A percentile compares a stretch with the other conserved stretches of the same genome.
These are phyloP conservation scores for Peronospora destructor DNA, from an alignment of 352 stramenopile genomes.

Conservation along the genomic window DNA sequence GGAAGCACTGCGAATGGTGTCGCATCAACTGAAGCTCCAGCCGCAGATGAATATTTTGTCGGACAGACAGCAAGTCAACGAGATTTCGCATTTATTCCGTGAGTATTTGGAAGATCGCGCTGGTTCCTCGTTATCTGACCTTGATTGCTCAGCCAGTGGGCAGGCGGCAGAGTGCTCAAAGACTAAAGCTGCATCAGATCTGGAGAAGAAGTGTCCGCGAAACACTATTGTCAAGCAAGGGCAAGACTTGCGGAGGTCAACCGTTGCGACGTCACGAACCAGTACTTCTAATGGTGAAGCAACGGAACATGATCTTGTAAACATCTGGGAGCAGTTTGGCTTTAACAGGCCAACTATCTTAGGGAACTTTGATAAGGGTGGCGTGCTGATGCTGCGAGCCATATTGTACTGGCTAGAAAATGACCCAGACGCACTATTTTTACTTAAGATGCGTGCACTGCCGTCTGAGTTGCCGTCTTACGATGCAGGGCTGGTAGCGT, in stretches of 20 bases:
- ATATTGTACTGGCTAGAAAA: constrained; percentile 64
- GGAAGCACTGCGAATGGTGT: constrained; percentile 47
- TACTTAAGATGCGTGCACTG: constrained; percentile 48
- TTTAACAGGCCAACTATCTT: constrained; percentile 60
- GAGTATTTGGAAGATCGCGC: constrained; percentile 28
- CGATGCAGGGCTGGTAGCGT: constrained; percentile 59
- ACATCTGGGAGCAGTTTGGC: constrained; percentile 69
- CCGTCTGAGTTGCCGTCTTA: constrained; percentile 53
- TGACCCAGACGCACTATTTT: constrained; percentile 35
- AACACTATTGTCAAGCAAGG: constrained; percentile 9
- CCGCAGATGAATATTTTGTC: constrained; percentile 61
- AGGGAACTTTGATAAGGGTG: constrained; percentile 74
- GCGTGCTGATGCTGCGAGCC: constrained; percentile 56
- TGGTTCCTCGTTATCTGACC: background rate
- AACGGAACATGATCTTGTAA: constrained; percentile 31
- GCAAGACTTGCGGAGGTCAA: constrained; percentile 8
- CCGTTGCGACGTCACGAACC: constrained; percentile 10
- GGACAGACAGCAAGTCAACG: constrained; percentile 55
- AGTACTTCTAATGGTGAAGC: constrained; percentile 19
- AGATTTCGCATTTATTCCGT: constrained; percentile 53
- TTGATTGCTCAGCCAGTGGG: constrained; percentile 2
- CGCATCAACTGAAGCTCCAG: constrained; percentile 63
- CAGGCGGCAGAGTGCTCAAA: constrained; percentile 9
- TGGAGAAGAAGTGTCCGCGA: constrained; percentile 7
- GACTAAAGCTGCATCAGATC: constrained; percentile 3